Conservation (phyloP, 257 asterid genomes). For the Lycium barbarum region DNA sequence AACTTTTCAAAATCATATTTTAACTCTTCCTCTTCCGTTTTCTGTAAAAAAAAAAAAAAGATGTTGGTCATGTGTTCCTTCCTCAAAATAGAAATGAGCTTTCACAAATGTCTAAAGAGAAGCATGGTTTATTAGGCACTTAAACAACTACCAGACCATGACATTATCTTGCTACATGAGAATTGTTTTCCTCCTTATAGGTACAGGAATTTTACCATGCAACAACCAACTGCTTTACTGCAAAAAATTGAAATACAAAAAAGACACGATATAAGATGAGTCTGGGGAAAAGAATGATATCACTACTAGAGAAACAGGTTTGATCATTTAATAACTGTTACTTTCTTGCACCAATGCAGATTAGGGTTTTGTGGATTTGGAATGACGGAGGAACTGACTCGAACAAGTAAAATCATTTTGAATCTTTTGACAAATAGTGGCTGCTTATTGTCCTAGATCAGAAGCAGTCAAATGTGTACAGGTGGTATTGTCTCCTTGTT, state of each 20-base stretch:
- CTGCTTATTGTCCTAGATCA: constrained; percentile 42
- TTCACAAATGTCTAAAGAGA: not conserved
- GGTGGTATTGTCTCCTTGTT: constrained; percentile 46
- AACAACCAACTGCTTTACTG: constrained; percentile 21
- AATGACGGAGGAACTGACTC: not conserved
- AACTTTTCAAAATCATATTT: not conserved
- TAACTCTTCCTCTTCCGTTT: not conserved
- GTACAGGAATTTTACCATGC: not conserved
- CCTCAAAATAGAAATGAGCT: not conserved
- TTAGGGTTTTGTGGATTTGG: constrained; percentile 1
- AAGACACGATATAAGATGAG: not conserved
- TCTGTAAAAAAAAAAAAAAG: not conserved
- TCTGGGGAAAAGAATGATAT: not conserved
- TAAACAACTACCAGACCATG: not conserved
- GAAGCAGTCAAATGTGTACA: constrained; percentile 52
- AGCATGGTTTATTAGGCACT: not conserved
- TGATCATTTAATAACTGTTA: not conserved
- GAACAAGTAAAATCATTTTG: not conserved
- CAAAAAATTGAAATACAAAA: not conserved
- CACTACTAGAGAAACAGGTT: not conserved
- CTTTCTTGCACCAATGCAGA: constrained; percentile 20
- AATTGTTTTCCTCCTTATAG: not conserved
- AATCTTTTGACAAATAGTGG: not conserved
- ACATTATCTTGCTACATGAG: not conserved
- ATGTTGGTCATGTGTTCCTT: not conserved